phyloP scores from a whole-genome alignment of 768 basidiomycete genomes.

The Agaricus subrufescens region DNA sequence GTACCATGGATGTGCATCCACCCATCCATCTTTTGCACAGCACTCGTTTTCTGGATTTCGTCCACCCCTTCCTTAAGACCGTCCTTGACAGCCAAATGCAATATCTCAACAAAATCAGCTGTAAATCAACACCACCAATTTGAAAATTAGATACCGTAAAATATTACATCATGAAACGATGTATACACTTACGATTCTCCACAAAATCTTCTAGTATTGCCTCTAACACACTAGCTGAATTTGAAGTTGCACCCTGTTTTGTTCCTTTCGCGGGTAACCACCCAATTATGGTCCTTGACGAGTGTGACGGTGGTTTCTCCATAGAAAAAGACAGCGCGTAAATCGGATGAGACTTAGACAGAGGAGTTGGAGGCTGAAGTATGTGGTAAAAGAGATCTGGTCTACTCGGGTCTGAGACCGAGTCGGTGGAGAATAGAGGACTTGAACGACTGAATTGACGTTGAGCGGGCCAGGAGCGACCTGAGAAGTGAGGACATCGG shows the following conservation, averaged over 20 bases:
- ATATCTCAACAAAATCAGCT: slow-evolving; percentile 56
- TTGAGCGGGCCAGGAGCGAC: neutral
- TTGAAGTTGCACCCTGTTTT: neutral
- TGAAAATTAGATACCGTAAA: neutral
- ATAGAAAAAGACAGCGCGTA: slow-evolving; percentile 67
- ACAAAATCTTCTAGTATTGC: slow-evolving; percentile 66
- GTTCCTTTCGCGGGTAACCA: slow-evolving; percentile 54
- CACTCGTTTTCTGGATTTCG: slow-evolving; percentile 60
- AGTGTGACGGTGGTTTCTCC: slow-evolving; percentile 34
- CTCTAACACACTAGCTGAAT: slow-evolving; percentile 21
- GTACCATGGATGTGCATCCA: slow-evolving; percentile 83
- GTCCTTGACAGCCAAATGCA: slow-evolving; percentile 56
- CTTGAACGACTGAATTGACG: neutral
- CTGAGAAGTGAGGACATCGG: neutral
- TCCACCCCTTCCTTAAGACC: slow-evolving; percentile 56
- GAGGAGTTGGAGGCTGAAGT: slow-evolving; percentile 44
- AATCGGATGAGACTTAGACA: slow-evolving; percentile 39
- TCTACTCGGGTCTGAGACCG: slow-evolving; percentile 51
- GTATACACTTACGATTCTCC: slow-evolving; percentile 55
- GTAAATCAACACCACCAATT: neutral
- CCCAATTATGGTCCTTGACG: slow-evolving; percentile 56
- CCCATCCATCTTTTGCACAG: slow-evolving; percentile 62
- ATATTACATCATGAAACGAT: neutral
- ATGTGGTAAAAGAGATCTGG: slow-evolving; percentile 71
- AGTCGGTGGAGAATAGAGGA: neutral